Evolutionary conservation across 768 basidiomycete species (phyloP).

Genomic region (Hypholoma fasciculare): DNA sequence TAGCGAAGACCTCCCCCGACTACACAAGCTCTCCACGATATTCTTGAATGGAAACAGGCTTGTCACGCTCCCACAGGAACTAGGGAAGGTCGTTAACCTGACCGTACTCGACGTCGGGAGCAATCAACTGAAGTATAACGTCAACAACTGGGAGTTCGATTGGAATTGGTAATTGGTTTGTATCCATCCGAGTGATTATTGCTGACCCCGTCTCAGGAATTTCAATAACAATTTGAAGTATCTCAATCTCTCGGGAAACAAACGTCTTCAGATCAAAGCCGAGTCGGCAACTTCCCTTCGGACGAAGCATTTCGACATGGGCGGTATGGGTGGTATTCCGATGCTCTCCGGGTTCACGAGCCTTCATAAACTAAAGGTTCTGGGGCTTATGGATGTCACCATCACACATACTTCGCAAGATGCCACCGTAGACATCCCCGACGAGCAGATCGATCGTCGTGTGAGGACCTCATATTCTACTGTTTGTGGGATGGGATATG

Average conservation of each 20-base stretch:
- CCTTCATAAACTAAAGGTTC: constrained; percentile 80
- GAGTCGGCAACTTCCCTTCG: constrained; percentile 31
- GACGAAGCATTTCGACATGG: constrained; percentile 1
- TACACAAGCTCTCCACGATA: constrained; percentile 69
- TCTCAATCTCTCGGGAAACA: constrained; percentile 97
- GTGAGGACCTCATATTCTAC: constrained; percentile 89
- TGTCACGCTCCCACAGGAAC: constrained; percentile 88
- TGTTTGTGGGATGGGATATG: constrained; percentile 92
- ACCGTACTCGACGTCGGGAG: constrained; percentile 89
- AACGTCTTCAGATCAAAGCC: constrained; percentile 92
- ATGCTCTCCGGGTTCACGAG: constrained; percentile 82
- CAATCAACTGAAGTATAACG: constrained; percentile 94
- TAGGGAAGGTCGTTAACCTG: constrained; percentile 79
- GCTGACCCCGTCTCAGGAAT: constrained; percentile 61
- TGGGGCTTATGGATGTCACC: constrained; percentile 98
- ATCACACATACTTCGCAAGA: constrained; percentile 65
- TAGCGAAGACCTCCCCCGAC: constrained; percentile 78
- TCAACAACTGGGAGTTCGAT: constrained; percentile 98
- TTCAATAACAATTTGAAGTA: constrained; percentile 93
- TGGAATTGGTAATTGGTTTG: constrained; percentile 84
- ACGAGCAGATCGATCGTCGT: constrained; percentile 86
- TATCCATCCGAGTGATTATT: not conserved
- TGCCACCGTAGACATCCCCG: constrained; percentile 61
- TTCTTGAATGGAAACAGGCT: constrained; percentile 94
- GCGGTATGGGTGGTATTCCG: constrained; percentile 15